Percentiles rank a stretch among this genome's conserved stretches.
phyloP scores from a whole-genome alignment of 768 basidiomycete species.

The Podaxis sp. region DNA sequence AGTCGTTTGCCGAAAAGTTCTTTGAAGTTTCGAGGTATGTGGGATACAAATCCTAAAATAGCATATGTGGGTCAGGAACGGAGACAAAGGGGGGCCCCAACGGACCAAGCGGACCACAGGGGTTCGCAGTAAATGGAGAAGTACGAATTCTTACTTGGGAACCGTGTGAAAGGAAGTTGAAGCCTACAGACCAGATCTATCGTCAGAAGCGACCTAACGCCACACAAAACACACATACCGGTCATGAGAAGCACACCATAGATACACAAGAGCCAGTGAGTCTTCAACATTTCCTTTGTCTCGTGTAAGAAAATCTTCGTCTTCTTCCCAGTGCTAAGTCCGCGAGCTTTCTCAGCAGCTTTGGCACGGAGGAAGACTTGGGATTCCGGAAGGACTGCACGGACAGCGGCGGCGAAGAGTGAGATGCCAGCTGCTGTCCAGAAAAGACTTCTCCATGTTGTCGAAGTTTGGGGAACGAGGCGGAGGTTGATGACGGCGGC shows the following conservation, averaged over 20 bases:
- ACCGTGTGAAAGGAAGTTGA: slow-evolving; percentile 79
- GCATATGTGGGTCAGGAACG: slow-evolving; percentile 6
- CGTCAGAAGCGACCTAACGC: neutral
- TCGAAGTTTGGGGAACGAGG: slow-evolving; percentile 45
- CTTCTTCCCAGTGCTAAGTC: slow-evolving; percentile 55
- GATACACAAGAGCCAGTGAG: slow-evolving; percentile 80
- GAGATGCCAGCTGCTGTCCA: slow-evolving; percentile 77
- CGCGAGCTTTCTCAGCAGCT: slow-evolving; percentile 55
- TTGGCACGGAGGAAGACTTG: slow-evolving; percentile 67
- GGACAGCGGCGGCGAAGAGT: slow-evolving; percentile 64
- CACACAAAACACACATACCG: slow-evolving; percentile 29
- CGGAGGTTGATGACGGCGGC: slow-evolving; percentile 81
- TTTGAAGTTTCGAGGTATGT: slow-evolving; percentile 70
- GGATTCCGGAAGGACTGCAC: slow-evolving; percentile 76
- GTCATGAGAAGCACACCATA: slow-evolving; percentile 86
- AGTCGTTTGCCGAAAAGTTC: slow-evolving; percentile 51
- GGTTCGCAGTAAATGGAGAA: neutral
- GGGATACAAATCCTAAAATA: slow-evolving; percentile 68
- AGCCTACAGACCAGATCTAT: slow-evolving; percentile 37
- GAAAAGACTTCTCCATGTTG: slow-evolving; percentile 77
- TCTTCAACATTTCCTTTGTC: slow-evolving; percentile 72
- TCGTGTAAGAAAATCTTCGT: slow-evolving; percentile 73
- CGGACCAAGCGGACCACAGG: neutral
- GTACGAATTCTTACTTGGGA: slow-evolving; percentile 45
- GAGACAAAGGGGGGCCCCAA: neutral